A percentile compares a stretch with the other conserved stretches of the same genome.
Evolutionary conservation across 2,329 filamentous ascomycete genomes (phyloP).

Genomic region (Xylaria polymorpha): DNA sequence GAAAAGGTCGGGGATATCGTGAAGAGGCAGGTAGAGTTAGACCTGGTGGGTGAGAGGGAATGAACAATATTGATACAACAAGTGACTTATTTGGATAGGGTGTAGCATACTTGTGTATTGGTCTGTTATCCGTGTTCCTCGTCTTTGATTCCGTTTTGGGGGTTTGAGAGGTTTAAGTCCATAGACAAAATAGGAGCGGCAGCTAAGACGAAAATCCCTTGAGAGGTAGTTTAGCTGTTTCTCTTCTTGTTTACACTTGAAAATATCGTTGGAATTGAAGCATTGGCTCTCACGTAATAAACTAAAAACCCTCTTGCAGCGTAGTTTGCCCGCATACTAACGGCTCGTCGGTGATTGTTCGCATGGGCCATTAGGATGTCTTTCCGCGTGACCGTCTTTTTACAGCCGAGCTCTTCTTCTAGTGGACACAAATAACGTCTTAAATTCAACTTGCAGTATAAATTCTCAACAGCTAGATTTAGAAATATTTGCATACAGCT

Average conservation of each 20-base stretch:
- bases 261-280: not conserved
- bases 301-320: no score
- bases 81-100: not conserved
- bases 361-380: no score
- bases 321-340: no score
- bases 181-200: not conserved
- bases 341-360: no score
- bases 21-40: constrained; percentile 75
- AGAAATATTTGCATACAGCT: no score
- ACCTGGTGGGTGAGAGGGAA: constrained; percentile 59
- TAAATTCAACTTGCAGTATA: no score
- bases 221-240: not conserved
- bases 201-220: not conserved
- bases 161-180: not conserved
- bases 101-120: not conserved
- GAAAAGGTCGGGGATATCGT: constrained; percentile 80
- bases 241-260: not conserved
- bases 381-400: no score
- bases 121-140: not conserved
- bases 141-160: not conserved
- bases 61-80: not conserved
- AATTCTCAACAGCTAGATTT: no score
- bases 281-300: no score
- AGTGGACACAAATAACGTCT: no score
- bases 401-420: no score